A percentile compares a stretch with the other conserved stretches of the same genome.
phyloP scores from a whole-genome alignment of 2,329 filamentous ascomycete genomes.

The Celoporthe dispersa region DNA sequence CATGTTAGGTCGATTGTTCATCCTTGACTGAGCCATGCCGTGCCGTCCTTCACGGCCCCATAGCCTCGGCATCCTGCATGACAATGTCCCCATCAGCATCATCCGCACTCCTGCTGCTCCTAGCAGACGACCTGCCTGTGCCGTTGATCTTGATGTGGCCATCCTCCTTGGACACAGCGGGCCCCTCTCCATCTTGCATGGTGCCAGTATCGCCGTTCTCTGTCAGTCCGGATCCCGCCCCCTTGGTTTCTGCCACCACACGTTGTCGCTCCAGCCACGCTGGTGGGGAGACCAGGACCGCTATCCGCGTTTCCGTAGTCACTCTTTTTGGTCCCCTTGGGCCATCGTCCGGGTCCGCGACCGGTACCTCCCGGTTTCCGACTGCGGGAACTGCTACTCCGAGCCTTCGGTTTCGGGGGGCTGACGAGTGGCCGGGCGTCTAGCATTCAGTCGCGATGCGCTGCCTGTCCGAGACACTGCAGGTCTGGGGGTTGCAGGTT shows the following conservation, averaged over 20 bases:
- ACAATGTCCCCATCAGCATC: slow-evolving; percentile 34
- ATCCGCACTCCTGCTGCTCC: slow-evolving; percentile 31
- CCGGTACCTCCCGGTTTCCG: slow-evolving; percentile 66
- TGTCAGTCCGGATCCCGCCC: slow-evolving; percentile 35
- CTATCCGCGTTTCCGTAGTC: slow-evolving; percentile 71
- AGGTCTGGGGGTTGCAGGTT: slow-evolving; percentile 46
- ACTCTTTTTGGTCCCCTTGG: slow-evolving; percentile 70
- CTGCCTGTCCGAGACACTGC: slow-evolving; percentile 42
- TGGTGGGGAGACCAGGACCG: slow-evolving; percentile 65
- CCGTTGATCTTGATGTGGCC: slow-evolving; percentile 28
- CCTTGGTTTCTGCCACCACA: slow-evolving; percentile 29
- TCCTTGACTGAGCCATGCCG: background rate
- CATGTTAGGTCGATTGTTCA: background rate
- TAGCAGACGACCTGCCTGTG: slow-evolving; percentile 34
- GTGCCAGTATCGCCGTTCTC: slow-evolving; percentile 41
- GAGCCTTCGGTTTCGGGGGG: slow-evolving; percentile 39
- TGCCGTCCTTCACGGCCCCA: slow-evolving; percentile 8
- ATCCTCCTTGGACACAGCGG: slow-evolving; percentile 25
- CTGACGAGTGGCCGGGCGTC: slow-evolving; percentile 38
- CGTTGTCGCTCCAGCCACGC: slow-evolving; percentile 50
- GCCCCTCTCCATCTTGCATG: slow-evolving; percentile 42
- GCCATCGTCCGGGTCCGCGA: slow-evolving; percentile 67
- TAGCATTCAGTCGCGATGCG: slow-evolving; percentile 43
- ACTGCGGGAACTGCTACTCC: slow-evolving; percentile 48
- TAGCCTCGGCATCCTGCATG: slow-evolving; percentile 32